phyloP scores from a whole-genome alignment of 1,139 yeast genomes.

The Diutina neorugosa region DNA sequence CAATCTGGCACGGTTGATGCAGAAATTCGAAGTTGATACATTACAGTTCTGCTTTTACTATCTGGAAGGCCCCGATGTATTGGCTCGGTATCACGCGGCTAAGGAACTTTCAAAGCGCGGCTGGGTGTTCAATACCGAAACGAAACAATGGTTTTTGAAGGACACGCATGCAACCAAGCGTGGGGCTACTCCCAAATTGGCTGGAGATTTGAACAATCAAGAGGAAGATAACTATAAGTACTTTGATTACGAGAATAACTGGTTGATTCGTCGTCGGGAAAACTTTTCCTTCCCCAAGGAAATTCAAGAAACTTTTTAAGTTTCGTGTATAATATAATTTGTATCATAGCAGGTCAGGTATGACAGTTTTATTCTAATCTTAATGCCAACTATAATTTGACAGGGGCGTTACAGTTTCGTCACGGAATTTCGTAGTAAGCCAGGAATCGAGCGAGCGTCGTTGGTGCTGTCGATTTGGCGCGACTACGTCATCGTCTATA shows the following conservation, averaged over 20 bases:
- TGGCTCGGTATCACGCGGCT: conserved; percentile 63
- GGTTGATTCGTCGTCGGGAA: conserved; percentile 78
- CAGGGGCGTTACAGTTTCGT: no score
- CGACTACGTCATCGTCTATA: no score
- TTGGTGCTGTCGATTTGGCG: no score
- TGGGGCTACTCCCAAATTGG: conserved; percentile 5
- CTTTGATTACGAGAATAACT: conserved; percentile 82
- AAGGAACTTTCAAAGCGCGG: conserved; percentile 70
- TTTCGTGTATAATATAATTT: neutral
- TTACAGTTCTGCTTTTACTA: conserved; percentile 88
- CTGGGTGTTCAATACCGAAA: conserved; percentile 74
- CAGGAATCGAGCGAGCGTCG: no score
- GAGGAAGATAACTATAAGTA: conserved; percentile 45
- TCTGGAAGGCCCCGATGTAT: conserved; percentile 32
- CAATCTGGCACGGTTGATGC: conserved; percentile 40
- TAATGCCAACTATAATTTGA: no score
- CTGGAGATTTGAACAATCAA: neutral
- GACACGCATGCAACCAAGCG: conserved; percentile 13
- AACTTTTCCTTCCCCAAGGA: conserved; percentile 33
- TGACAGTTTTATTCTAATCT: no score
- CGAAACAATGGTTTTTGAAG: conserved; percentile 71
- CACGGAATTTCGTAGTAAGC: no score
- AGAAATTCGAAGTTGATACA: conserved; percentile 77
- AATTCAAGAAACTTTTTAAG: conserved; percentile 12
- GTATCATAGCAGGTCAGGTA: neutral